These are phyloP conservation scores for Albizia julibrissin DNA, from an alignment of 306 rosid genomes.

Conservation along the genomic window DNA sequence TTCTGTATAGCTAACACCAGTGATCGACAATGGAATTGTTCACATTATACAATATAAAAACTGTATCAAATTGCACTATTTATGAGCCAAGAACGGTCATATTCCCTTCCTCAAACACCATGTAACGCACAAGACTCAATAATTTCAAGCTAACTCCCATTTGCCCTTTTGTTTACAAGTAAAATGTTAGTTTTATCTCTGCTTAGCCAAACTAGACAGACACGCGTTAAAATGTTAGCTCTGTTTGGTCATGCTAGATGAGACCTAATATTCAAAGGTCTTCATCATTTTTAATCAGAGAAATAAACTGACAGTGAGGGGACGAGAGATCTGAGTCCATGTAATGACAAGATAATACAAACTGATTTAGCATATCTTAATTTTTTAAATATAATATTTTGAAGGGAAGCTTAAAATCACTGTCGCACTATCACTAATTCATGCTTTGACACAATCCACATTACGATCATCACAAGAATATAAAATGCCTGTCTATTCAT, in stretches of 20 bases:
- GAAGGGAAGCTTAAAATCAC: neutral
- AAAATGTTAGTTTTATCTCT: neutral
- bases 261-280: neutral
- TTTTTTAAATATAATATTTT: neutral
- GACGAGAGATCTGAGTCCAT: neutral
- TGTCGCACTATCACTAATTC: neutral
- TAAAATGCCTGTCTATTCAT: neutral
- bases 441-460: neutral
- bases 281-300: neutral
- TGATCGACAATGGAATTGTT: neutral
- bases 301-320: neutral
- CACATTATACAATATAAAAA: neutral
- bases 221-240: neutral
- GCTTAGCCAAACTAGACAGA: neutral
- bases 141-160: neutral
- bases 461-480: neutral
- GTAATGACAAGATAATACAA: neutral
- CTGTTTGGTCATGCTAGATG: neutral
- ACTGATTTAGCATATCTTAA: no score
- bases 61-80: neutral
- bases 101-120: neutral
- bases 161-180: neutral
- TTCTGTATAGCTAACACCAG: neutral
- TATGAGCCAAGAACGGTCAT: neutral
- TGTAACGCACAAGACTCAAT: neutral